A percentile compares a stretch with the other conserved stretches of the same genome.
Evolutionary conservation across 192 early-diverging fungal species (phyloP).

Genomic region (Spinellus fusiger): DNA sequence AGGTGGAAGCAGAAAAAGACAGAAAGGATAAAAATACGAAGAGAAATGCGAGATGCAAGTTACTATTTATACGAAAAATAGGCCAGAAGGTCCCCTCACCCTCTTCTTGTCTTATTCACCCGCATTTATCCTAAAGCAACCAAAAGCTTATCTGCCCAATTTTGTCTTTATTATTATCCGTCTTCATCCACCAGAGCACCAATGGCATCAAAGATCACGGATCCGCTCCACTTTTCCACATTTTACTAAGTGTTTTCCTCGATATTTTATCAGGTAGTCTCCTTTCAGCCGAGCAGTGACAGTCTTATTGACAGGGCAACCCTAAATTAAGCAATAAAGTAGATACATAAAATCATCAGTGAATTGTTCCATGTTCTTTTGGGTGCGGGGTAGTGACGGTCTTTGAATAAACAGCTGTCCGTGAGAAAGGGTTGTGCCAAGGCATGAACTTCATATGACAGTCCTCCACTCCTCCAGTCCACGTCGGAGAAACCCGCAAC

Average conservation of each 20-base stretch:
- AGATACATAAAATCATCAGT: neutral
- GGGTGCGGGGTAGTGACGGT: neutral
- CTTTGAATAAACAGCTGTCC: too few species aligned
- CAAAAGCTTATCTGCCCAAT: too few species aligned
- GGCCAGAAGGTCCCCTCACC: neutral
- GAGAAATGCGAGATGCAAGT: neutral
- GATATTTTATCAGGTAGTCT: conserved; percentile 48
- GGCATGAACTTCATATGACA: conserved; percentile 22
- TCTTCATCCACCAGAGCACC: too few species aligned
- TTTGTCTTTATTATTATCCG: too few species aligned
- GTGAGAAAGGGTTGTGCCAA: neutral
- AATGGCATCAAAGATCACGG: conserved; percentile 17
- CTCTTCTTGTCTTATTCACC: neutral
- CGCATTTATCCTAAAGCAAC: too few species aligned
- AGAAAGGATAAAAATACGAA: neutral
- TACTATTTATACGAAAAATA: neutral
- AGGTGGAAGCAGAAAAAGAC: too few species aligned
- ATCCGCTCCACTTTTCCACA: conserved; percentile 39
- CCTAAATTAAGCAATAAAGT: conserved; percentile 9
- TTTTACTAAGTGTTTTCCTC: conserved; percentile 45
- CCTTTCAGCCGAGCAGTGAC: conserved; percentile 49
- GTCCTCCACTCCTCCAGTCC: neutral
- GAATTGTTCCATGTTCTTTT: neutral
- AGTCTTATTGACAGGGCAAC: conserved; percentile 49
- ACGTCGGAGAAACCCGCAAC: conserved; percentile 11